Evolutionary conservation across 2,329 filamentous ascomycete species (phyloP).

Genomic region (Ceratocystis variospora): DNA sequence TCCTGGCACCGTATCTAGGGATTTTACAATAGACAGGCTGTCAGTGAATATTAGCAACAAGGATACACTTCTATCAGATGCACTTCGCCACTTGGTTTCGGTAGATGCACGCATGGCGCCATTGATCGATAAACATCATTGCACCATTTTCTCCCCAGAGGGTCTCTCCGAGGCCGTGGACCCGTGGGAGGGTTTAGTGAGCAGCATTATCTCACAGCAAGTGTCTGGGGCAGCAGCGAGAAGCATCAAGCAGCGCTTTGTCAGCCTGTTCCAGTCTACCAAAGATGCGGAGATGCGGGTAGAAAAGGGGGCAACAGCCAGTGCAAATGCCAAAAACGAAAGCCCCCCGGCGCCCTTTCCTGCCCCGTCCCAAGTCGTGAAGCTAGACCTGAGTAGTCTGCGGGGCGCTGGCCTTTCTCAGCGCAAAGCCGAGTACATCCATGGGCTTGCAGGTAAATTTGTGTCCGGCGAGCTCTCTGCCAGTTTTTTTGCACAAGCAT

Average conservation of each 20-base stretch:
- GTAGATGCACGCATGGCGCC: constrained; percentile 59
- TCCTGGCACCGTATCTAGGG: not conserved
- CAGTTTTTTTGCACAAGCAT: constrained; percentile 55
- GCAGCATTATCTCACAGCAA: constrained; percentile 90
- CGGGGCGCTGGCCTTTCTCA: constrained; percentile 81
- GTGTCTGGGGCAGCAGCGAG: constrained; percentile 85
- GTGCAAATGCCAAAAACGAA: not conserved
- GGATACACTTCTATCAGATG: constrained; percentile 55
- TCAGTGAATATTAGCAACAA: constrained; percentile 42
- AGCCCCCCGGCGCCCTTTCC: constrained; percentile 44
- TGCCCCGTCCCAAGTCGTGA: constrained; percentile 56
- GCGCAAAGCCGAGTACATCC: constrained; percentile 90
- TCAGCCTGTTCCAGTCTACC: constrained; percentile 48
- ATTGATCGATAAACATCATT: constrained; percentile 61
- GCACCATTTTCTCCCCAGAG: constrained; percentile 64
- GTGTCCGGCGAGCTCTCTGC: constrained; percentile 58
- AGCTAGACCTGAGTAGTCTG: constrained; percentile 49
- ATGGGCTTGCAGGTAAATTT: constrained; percentile 75
- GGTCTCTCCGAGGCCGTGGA: constrained; percentile 76
- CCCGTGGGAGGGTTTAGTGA: constrained; percentile 70
- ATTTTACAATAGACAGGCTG: not conserved
- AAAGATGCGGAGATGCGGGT: constrained; percentile 24
- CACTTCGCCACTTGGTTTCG: constrained; percentile 57
- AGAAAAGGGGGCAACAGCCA: not conserved
- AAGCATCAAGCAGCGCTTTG: constrained; percentile 76